Evolutionary conservation across 768 basidiomycete species (phyloP).

Genomic region (Boletales sp.): DNA sequence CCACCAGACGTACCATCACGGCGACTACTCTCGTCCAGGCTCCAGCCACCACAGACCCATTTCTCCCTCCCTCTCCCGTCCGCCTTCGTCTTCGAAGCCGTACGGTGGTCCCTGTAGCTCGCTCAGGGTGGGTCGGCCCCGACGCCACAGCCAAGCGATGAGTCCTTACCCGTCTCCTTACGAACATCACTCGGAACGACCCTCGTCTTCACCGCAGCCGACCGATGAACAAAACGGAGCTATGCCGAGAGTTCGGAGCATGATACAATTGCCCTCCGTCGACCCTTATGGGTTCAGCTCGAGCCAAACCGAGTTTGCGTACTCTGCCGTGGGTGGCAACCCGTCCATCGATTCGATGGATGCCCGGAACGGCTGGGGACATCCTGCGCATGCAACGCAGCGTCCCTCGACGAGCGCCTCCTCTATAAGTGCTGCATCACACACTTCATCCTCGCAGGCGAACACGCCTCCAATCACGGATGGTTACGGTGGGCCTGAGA

Average conservation of each 20-base stretch:
- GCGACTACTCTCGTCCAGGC: slow-evolving; percentile 67
- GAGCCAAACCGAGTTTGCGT: slow-evolving; percentile 78
- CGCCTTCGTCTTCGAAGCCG: slow-evolving; percentile 62
- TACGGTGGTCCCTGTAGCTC: slow-evolving; percentile 44
- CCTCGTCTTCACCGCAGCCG: slow-evolving; percentile 70
- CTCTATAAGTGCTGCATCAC: slow-evolving; percentile 71
- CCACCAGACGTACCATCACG: slow-evolving; percentile 36
- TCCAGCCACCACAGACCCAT: slow-evolving; percentile 66
- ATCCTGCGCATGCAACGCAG: slow-evolving; percentile 33
- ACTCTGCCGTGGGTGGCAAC: slow-evolving; percentile 57
- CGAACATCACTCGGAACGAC: slow-evolving; percentile 62
- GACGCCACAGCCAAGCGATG: slow-evolving; percentile 84
- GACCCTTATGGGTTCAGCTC: slow-evolving; percentile 64
- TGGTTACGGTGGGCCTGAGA: slow-evolving; percentile 59
- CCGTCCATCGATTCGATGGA: slow-evolving; percentile 38
- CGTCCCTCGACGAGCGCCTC: slow-evolving; percentile 73
- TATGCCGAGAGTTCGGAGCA: slow-evolving; percentile 76
- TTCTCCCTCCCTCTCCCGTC: slow-evolving; percentile 65
- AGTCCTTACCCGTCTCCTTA: slow-evolving; percentile 86
- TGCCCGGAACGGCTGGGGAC: slow-evolving; percentile 41
- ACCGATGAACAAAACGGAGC: slow-evolving; percentile 43
- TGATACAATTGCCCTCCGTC: slow-evolving; percentile 76
- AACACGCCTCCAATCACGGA: slow-evolving; percentile 73
- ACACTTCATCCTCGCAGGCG: slow-evolving; percentile 76
- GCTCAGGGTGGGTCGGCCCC: slow-evolving; percentile 65